Base-by-base conservation (phyloP, 1,284 basidiomycete species). In the Irpex sp. region DNA sequence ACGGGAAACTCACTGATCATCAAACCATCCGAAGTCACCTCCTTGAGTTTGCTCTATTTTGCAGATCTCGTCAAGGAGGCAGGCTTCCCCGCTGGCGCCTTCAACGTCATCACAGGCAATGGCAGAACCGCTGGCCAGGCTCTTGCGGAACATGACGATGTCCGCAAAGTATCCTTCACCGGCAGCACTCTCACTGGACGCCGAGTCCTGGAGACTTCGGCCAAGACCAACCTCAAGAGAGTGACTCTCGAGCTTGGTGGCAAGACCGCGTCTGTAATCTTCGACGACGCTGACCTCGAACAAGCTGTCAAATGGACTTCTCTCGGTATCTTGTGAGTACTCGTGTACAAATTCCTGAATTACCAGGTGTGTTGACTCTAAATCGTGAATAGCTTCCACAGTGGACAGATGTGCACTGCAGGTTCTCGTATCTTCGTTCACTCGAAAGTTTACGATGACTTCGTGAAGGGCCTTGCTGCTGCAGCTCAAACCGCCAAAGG, bases 211-310 rank as follows among this genome's bases (percentile, higher is more conserved):
- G 84, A 91, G 67, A 84, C 89, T 0, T 86, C 94, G 0, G 86
- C 93, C 4, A 85, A 88, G 76, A 87, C 82, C 56, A 96, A 97
- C 73, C 74, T 97, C 68, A 96, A 96, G 80, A 84, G 83, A 57
- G 89, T 96, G 58, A 94, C 93, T 3, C 86, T 97, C 68, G 94
- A 97, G 77, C 84, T 98, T 52, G 94, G 95, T 42, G 94, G 95
- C 37, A 98, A 97, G 82, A 89, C 87, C 61, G 91, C 93, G n/a
- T 91, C 87, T 71, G 82, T 90, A 70, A 77, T 90, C 61, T 90
- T 86, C 63, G 77, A 90, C 61, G 88, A 91, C 66, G 86, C 86
- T 0, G 81, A 90, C 68, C 66, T 96, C 56, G 88, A 93, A 1
- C 82, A 90, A 72, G 91, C 93, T 35, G 84, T 94, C 52, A 81